A percentile compares a stretch with the other conserved stretches of the same genome.
These are phyloP conservation scores for Rhypophila decipiens DNA, from an alignment of 495 filamentous ascomycete genomes.

Conservation along the genomic window DNA sequence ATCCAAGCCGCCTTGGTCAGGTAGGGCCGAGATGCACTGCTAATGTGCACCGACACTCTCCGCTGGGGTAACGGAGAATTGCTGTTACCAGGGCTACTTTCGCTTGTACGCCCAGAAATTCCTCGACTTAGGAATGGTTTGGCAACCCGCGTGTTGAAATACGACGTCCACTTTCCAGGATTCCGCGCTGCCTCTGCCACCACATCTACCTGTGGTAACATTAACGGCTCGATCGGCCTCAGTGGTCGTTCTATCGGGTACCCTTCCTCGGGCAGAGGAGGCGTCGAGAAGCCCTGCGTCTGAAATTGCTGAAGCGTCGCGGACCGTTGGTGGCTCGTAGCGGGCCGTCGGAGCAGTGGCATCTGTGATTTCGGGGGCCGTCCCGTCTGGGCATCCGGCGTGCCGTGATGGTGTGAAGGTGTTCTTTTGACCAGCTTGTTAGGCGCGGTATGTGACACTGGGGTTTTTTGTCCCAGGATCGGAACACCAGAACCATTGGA, in stretches of 20 bases:
- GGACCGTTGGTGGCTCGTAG: slow-evolving; percentile 81
- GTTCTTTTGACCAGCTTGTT: slow-evolving; percentile 90
- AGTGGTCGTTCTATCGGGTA: slow-evolving; percentile 29
- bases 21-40: slow-evolving; percentile 19
- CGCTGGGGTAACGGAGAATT: slow-evolving; percentile 20
- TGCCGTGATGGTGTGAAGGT: slow-evolving; percentile 50
- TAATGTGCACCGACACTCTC: slow-evolving; percentile 17
- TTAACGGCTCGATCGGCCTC: slow-evolving; percentile 12
- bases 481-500: slow-evolving; percentile 67
- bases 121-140: slow-evolving; percentile 13
- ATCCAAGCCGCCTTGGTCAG: slow-evolving; percentile 26
- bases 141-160: slow-evolving; percentile 35
- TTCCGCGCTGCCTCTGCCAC: slow-evolving; percentile 12
- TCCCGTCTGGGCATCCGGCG: slow-evolving; percentile 25
- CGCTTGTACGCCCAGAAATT: slow-evolving; percentile 14
- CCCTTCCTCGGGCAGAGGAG: slow-evolving; percentile 17
- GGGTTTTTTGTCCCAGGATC: slow-evolving; percentile 41
- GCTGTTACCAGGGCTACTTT: slow-evolving; percentile 16
- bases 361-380: slow-evolving; percentile 47
- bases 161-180: slow-evolving; percentile 37
- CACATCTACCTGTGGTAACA: slow-evolving; percentile 8
- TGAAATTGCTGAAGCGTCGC: slow-evolving; percentile 57
- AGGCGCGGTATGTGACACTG: slow-evolving; percentile 44
- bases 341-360: slow-evolving; percentile 63
- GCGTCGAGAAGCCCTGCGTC: slow-evolving; percentile 10